phyloP scores from a whole-genome alignment of 1,284 basidiomycete species.

The Papiliotrema fonsecae region DNA sequence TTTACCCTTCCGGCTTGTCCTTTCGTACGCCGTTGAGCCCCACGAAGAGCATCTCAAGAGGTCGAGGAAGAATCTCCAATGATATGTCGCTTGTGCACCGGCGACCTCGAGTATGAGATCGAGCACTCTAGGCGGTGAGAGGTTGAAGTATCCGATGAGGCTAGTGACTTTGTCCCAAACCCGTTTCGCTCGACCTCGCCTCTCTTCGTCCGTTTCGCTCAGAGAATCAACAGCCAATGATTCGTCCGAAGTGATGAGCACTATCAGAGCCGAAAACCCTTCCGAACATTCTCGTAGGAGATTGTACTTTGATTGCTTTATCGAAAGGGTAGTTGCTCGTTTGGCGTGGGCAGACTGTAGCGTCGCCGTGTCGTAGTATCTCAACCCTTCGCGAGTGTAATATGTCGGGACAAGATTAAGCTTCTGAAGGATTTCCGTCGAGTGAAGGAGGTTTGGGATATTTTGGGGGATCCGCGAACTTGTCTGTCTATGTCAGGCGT shows the following conservation, averaged over 20 bases:
- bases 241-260: slow-evolving; percentile 68
- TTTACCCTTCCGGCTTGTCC: slow-evolving; percentile 21
- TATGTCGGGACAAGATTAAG: slow-evolving; percentile 28
- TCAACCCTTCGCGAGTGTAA: slow-evolving; percentile 13
- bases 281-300: slow-evolving; percentile 94
- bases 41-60: slow-evolving; percentile 81
- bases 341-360: slow-evolving; percentile 22
- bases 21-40: slow-evolving; percentile 46
- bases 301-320: slow-evolving; percentile 99
- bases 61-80: slow-evolving; percentile 88
- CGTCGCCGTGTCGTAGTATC: too few relatives aligned
- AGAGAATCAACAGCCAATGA: slow-evolving; percentile 14
- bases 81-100: slow-evolving; percentile 70
- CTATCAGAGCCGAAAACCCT: slow-evolving; percentile 88
- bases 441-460: too few relatives aligned
- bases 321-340: slow-evolving; percentile 51
- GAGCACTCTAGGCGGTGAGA: slow-evolving; percentile 89
- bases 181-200: slow-evolving; percentile 59
- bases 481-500: too few relatives aligned
- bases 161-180: slow-evolving; percentile 84
- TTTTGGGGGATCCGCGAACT: too few relatives aligned
- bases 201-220: slow-evolving; percentile 11
- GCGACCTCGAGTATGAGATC: slow-evolving; percentile 92
- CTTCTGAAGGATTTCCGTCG: slow-evolving; percentile 9
- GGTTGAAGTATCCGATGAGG: slow-evolving; percentile 90